Conservation (phyloP, 2,329 filamentous ascomycete species). For the Claviceps monticola region DNA sequence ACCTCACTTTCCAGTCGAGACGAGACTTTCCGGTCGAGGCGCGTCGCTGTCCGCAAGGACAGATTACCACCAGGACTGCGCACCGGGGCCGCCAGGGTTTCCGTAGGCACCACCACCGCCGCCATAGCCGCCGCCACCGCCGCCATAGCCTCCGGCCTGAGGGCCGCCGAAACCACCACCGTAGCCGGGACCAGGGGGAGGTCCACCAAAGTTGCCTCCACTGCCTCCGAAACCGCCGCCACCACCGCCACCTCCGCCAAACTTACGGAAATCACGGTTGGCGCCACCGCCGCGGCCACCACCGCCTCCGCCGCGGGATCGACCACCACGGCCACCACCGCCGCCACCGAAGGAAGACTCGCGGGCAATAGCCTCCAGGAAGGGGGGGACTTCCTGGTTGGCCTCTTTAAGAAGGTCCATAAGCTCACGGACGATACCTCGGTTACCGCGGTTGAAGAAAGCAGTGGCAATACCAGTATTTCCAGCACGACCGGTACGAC, state of each 20-base stretch:
- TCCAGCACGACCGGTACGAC: constrained; percentile 98
- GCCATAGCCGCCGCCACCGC: constrained; percentile 28
- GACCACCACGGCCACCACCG: constrained; percentile 37
- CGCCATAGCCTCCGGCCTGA: constrained; percentile 24
- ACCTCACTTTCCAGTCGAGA: not conserved
- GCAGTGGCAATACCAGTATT: constrained; percentile 97
- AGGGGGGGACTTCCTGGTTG: constrained; percentile 87
- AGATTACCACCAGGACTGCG: constrained; percentile 51
- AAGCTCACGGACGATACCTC: constrained; percentile 90
- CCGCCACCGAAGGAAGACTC: constrained; percentile 77
- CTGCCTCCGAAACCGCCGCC: constrained; percentile 27
- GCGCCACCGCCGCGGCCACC: constrained; percentile 55
- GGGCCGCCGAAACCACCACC: constrained; percentile 22
- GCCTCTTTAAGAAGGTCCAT: constrained; percentile 98
- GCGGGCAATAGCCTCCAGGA: constrained; percentile 94
- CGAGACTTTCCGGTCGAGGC: constrained; percentile 1
- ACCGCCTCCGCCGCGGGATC: constrained; percentile 26
- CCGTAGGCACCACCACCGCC: constrained; percentile 34
- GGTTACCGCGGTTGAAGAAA: constrained; percentile 99
- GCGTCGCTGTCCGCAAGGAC: constrained; percentile 1
- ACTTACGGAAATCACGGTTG: constrained; percentile 85
- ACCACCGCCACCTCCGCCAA: constrained; percentile 40
- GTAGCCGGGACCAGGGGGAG: constrained; percentile 21
- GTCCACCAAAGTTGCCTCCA: constrained; percentile 19
- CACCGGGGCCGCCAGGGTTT: constrained; percentile 57